Evolutionary conservation across 1,284 basidiomycete genomes (phyloP).

Genomic region (Veloboletus limbatus): DNA sequence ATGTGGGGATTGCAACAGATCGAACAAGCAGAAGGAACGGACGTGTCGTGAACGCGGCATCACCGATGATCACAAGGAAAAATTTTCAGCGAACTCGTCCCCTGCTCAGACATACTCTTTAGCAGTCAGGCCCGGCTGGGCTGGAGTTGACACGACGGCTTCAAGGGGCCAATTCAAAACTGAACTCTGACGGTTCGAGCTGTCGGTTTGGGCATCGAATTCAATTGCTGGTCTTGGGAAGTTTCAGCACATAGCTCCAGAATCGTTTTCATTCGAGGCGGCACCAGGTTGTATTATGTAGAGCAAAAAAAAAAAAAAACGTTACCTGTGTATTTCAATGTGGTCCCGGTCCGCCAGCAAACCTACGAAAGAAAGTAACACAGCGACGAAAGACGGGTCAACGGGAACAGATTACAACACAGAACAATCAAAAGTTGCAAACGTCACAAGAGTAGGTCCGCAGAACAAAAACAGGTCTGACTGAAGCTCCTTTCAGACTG

Average conservation of each 20-base stretch:
- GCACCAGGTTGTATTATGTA: too few relatives aligned
- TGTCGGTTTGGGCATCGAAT: too few relatives aligned
- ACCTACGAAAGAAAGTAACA: conserved; percentile 5
- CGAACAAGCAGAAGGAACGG: conserved; percentile 40
- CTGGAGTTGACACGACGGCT: too few relatives aligned
- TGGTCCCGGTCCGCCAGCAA: conserved; percentile 13
- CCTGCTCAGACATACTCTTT: conserved; percentile 38
- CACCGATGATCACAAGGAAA: conserved; percentile 28
- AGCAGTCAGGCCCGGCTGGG: too few relatives aligned
- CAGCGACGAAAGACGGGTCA: too few relatives aligned
- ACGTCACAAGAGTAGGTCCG: not conserved
- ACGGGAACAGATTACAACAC: conserved; percentile 3
- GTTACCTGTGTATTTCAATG: not conserved
- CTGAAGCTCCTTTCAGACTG: not conserved
- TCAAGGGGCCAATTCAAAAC: too few relatives aligned
- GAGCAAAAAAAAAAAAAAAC: too few relatives aligned
- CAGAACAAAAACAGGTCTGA: not conserved
- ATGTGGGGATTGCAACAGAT: conserved; percentile 36
- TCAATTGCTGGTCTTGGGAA: too few relatives aligned
- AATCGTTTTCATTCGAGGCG: too few relatives aligned
- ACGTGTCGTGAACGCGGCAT: conserved; percentile 38
- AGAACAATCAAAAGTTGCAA: too few relatives aligned
- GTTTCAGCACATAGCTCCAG: too few relatives aligned
- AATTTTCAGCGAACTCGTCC: conserved; percentile 44
- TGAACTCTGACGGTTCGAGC: too few relatives aligned